These are phyloP conservation scores for Fusarium stilboides DNA, from an alignment of 2,329 filamentous ascomycete species.

Conservation along the genomic window DNA sequence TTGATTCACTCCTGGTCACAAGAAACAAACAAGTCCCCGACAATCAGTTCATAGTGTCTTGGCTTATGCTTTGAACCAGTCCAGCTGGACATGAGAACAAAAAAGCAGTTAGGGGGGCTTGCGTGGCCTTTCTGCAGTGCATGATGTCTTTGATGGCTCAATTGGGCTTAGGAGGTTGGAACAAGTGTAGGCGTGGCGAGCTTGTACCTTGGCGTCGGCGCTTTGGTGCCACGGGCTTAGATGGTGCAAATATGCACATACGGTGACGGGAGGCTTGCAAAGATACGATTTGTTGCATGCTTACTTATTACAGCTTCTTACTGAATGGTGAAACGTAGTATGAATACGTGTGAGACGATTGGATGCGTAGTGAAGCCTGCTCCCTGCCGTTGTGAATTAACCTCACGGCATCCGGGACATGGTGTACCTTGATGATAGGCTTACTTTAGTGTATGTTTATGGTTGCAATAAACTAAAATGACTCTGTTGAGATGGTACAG, in stretches of 20 bases:
- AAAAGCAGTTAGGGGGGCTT: conserved; percentile 10
- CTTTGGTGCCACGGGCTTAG: not conserved
- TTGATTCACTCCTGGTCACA: conserved; percentile 15
- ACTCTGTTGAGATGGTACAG: conserved; percentile 7
- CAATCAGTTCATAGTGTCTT: conserved; percentile 19
- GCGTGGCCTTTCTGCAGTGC: conserved; percentile 19
- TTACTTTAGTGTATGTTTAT: not conserved
- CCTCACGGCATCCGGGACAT: not conserved
- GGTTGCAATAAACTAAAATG: conserved; percentile 13
- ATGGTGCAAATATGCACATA: not conserved
- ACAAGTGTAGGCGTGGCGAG: conserved; percentile 14
- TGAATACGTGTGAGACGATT: conserved; percentile 13
- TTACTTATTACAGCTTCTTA: not conserved
- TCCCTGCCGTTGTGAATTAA: conserved; percentile 6
- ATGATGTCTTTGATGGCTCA: conserved; percentile 34
- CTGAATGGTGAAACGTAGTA: conserved; percentile 1
- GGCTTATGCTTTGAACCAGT: not conserved
- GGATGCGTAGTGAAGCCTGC: not conserved
- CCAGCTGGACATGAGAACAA: conserved; percentile 7
- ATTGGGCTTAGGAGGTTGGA: conserved; percentile 24
- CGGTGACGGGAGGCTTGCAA: conserved; percentile 4
- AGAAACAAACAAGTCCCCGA: conserved; percentile 11
- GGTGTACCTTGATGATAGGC: not conserved
- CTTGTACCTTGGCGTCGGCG: not conserved
- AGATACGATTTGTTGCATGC: conserved; percentile 11